phyloP scores from a whole-genome alignment of 1,284 basidiomycete genomes.

The Microbotryum lychnidis-dioicae region DNA sequence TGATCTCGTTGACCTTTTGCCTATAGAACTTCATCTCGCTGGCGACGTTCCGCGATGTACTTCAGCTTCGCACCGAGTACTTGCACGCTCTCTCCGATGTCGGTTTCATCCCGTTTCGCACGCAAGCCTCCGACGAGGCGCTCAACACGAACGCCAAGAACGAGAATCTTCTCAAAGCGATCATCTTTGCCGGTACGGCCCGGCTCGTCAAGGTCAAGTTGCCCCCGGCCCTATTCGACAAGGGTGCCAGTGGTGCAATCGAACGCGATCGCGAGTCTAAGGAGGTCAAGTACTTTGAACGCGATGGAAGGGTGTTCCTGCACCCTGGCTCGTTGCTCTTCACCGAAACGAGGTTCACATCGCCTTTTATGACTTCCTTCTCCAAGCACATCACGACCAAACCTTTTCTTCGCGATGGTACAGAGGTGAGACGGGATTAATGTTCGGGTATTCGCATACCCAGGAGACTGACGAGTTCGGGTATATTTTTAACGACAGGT shows the following conservation, averaged over 20 bases:
- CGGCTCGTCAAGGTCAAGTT: conserved; percentile 52
- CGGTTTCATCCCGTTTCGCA: conserved; percentile 49
- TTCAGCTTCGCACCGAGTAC: conserved; percentile 69
- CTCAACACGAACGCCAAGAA: conserved; percentile 44
- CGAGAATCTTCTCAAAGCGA: conserved; percentile 66
- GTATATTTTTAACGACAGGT: conserved; percentile 45
- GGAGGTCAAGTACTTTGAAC: conserved; percentile 71
- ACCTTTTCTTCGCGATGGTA: conserved; percentile 77
- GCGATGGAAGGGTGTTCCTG: conserved; percentile 57
- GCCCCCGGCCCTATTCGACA: conserved; percentile 72
- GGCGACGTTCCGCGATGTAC: conserved; percentile 70
- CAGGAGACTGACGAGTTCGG: too few species aligned
- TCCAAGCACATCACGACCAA: conserved; percentile 75
- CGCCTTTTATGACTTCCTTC: conserved; percentile 71
- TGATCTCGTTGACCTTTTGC: background rate
- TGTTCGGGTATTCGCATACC: background rate
- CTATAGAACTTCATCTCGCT: conserved; percentile 70
- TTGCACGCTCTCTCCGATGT: conserved; percentile 61
- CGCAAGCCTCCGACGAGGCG: conserved; percentile 3
- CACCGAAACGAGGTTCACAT: conserved; percentile 59
- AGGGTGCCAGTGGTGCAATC: conserved; percentile 67
- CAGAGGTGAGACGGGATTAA: conserved; percentile 54
- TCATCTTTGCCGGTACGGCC: conserved; percentile 60
- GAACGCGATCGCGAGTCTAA: conserved; percentile 71
- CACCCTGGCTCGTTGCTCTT: conserved; percentile 83